Conservation (phyloP, 1,284 basidiomycete species). For the Sanghuangporus baumii region DNA sequence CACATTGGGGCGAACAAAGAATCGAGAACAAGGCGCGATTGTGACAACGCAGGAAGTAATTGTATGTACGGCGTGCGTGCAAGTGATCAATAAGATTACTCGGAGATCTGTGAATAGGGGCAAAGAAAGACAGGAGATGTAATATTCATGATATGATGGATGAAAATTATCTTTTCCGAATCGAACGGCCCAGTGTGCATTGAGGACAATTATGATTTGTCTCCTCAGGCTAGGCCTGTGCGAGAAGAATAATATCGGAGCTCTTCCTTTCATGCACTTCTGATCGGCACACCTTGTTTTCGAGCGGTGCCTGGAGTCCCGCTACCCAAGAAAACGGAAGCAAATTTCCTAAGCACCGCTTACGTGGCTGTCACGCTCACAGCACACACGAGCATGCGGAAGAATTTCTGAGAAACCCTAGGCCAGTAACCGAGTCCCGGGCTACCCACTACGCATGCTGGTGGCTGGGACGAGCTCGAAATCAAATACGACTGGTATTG, state of each 20-base stretch:
- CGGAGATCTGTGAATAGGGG: too few species aligned
- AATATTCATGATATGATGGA: too few species aligned
- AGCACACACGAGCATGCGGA: not conserved
- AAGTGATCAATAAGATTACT: too few species aligned
- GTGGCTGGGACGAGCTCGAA: not conserved
- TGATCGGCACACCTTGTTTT: conserved; percentile 1
- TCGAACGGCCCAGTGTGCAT: too few species aligned
- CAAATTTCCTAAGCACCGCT: not conserved
- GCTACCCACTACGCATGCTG: too few species aligned
- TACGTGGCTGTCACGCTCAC: not conserved
- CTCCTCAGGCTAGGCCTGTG: not conserved
- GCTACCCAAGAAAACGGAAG: not conserved
- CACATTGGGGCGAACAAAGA: not conserved
- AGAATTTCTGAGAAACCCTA: not conserved
- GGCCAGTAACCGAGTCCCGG: not conserved
- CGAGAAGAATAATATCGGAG: not conserved
- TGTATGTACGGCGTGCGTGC: too few species aligned
- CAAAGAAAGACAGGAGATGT: too few species aligned
- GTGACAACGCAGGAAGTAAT: too few species aligned
- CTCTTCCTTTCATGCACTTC: not conserved
- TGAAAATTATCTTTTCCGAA: too few species aligned
- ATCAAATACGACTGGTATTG: not conserved
- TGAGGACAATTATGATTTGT: not conserved
- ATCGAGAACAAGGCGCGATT: too few species aligned
- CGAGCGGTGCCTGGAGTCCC: not conserved